Percentiles rank a stretch among this genome's conserved stretches.
Evolutionary conservation across 164 flowering plant species (phyloP).

Genomic region (Warburgia ugandensis): DNA sequence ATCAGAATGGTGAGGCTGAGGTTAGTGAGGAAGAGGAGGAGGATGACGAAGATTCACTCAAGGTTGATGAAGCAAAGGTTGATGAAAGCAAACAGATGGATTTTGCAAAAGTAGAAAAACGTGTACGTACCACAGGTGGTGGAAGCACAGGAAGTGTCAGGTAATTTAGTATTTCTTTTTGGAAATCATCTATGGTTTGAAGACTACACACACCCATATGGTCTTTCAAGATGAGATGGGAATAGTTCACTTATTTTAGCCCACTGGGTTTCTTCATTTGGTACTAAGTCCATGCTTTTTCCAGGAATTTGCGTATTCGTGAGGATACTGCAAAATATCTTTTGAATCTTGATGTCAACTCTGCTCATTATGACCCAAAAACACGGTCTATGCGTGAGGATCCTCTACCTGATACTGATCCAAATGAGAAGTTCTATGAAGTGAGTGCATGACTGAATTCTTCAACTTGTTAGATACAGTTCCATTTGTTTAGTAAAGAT

Average conservation of each 20-base stretch:
- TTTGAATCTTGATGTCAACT: slow-evolving; percentile 81
- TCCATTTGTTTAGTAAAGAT: too few relatives aligned
- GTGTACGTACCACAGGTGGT: slow-evolving; percentile 99
- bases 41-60: slow-evolving; percentile 69
- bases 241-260: too few relatives aligned
- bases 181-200: too few relatives aligned
- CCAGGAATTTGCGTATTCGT: slow-evolving; percentile 83
- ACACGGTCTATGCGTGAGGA: slow-evolving; percentile 92
- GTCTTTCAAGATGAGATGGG: too few relatives aligned
- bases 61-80: slow-evolving; percentile 83
- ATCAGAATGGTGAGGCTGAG: slow-evolving; percentile 34
- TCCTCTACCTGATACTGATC: slow-evolving; percentile 86
- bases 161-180: too few relatives aligned
- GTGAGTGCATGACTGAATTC: too few relatives aligned
- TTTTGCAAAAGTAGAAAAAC: slow-evolving; percentile 94
- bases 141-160: slow-evolving; percentile 98
- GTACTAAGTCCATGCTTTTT: too few relatives aligned
- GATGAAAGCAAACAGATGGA: slow-evolving; percentile 91
- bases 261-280: too few relatives aligned
- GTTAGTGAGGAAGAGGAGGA: slow-evolving; percentile 68
- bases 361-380: slow-evolving; percentile 85
- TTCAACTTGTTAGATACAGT: too few relatives aligned
- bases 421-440: slow-evolving; percentile 73
- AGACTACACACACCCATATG: too few relatives aligned
- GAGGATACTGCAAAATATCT: slow-evolving; percentile 92